Conservation (phyloP, 1,139 yeast species). For the Blastobotrys indianensis region DNA sequence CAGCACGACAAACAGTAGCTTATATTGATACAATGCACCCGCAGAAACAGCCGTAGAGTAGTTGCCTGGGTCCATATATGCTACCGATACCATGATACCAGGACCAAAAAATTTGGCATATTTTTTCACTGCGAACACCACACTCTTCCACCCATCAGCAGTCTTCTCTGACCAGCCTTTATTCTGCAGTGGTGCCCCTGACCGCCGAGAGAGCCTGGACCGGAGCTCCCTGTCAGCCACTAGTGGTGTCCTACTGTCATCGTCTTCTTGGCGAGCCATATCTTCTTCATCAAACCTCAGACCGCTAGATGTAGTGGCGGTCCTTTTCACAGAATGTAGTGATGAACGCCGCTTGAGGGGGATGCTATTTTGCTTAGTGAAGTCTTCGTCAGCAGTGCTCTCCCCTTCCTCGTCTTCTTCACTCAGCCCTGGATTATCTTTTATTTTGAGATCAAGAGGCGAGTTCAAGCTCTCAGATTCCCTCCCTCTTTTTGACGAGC, state of each 20-base stretch:
- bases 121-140: slow-evolving; percentile 31
- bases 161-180: too few species aligned
- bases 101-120: slow-evolving; percentile 78
- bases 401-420: slow-evolving; percentile 1
- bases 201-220: too few species aligned
- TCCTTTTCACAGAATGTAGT: too few species aligned
- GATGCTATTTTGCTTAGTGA: too few species aligned
- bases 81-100: slow-evolving; percentile 90
- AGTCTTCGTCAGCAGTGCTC: neutral
- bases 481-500: neutral
- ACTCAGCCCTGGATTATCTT: slow-evolving; percentile 4
- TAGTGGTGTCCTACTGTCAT: too few species aligned
- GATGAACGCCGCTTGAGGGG: too few species aligned
- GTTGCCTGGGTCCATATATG: slow-evolving; percentile 97
- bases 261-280: too few species aligned
- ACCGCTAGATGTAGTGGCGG: too few species aligned
- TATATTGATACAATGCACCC: slow-evolving; percentile 82
- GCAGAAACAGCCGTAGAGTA: slow-evolving; percentile 93
- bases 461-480: too few species aligned
- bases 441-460: neutral
- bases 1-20: slow-evolving; percentile 71
- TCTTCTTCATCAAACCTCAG: too few species aligned
- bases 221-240: too few species aligned
- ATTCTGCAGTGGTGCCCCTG: too few species aligned
- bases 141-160: neutral